A percentile compares a stretch with the other conserved stretches of the same genome.
Evolutionary conservation across 768 basidiomycete species (phyloP).

Genomic region (Rhodotorula taiwanensis): DNA sequence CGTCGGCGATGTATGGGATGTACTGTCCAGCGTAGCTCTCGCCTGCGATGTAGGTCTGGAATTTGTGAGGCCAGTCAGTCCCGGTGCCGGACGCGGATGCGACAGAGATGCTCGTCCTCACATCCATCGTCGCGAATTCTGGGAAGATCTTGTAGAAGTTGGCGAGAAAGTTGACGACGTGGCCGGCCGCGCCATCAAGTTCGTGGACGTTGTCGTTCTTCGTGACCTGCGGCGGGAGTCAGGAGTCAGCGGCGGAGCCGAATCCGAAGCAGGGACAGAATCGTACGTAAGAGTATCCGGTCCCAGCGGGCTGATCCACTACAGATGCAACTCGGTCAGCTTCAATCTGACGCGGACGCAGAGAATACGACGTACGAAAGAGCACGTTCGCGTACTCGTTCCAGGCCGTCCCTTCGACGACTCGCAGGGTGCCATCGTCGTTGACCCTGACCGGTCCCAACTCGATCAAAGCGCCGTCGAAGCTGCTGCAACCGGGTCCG

Average conservation of each 20-base stretch:
- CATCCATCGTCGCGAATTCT: slow-evolving; percentile 73
- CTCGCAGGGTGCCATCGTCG: slow-evolving; percentile 11
- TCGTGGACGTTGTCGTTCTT: slow-evolving; percentile 80
- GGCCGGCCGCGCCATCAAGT: slow-evolving; percentile 62
- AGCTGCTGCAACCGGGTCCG: slow-evolving; percentile 70
- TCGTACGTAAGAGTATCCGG: slow-evolving; percentile 76
- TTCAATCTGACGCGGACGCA: background rate
- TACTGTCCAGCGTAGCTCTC: slow-evolving; percentile 97
- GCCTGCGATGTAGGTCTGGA: slow-evolving; percentile 76
- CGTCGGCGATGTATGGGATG: slow-evolving; percentile 85
- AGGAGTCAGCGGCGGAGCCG: too few species aligned
- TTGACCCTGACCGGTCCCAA: slow-evolving; percentile 36
- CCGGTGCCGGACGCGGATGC: too few species aligned
- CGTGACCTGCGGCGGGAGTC: slow-evolving; percentile 43
- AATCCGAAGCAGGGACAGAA: too few species aligned
- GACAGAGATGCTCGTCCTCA: too few species aligned
- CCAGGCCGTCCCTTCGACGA: slow-evolving; percentile 37
- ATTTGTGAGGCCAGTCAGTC: too few species aligned
- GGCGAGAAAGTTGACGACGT: slow-evolving; percentile 72
- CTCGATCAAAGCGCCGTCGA: slow-evolving; percentile 38
- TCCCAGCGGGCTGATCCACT: slow-evolving; percentile 98
- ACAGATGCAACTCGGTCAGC: background rate
- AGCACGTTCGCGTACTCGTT: slow-evolving; percentile 42
- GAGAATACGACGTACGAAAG: slow-evolving; percentile 29
- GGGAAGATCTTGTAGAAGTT: slow-evolving; percentile 92